Evolutionary conservation across 2,329 filamentous ascomycete species (phyloP).

Genomic region (Phyllosticta capitalensis): DNA sequence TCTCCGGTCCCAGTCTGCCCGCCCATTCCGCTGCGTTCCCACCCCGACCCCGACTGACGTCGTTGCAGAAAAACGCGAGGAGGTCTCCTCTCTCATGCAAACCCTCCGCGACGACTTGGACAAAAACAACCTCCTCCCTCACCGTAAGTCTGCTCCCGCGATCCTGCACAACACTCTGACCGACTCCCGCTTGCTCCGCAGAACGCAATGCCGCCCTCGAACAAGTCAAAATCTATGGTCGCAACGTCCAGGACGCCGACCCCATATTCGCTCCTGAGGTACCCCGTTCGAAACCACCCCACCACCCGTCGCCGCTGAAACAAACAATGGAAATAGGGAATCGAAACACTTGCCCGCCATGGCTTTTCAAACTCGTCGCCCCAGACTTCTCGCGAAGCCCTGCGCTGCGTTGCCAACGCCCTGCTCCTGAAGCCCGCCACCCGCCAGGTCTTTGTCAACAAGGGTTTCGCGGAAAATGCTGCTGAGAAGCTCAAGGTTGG

Average conservation of each 20-base stretch:
- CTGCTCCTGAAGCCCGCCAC: constrained; percentile 60
- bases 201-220: constrained; percentile 51
- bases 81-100: constrained; percentile 56
- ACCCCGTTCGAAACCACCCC: constrained; percentile 19
- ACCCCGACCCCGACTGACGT: not conserved
- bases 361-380: constrained; percentile 57
- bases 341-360: constrained; percentile 61
- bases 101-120: constrained; percentile 54
- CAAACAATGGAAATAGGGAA: constrained; percentile 47
- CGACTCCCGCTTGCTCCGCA: constrained; percentile 24
- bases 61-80: constrained; percentile 52
- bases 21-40: not conserved
- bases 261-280: constrained; percentile 78
- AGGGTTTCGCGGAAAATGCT: constrained; percentile 57
- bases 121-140: constrained; percentile 46
- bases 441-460: constrained; percentile 63
- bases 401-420: constrained; percentile 79
- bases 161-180: not conserved
- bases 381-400: constrained; percentile 58
- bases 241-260: constrained; percentile 60
- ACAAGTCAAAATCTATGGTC: constrained; percentile 68
- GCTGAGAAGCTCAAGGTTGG: constrained; percentile 57
- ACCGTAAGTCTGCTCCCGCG: constrained; percentile 41
- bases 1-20: constrained; percentile 7
- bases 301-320: constrained; percentile 5